Base-by-base conservation (phyloP, 2,329 filamentous ascomycete species). In the Aspergillus pseudoviridinutans region DNA sequence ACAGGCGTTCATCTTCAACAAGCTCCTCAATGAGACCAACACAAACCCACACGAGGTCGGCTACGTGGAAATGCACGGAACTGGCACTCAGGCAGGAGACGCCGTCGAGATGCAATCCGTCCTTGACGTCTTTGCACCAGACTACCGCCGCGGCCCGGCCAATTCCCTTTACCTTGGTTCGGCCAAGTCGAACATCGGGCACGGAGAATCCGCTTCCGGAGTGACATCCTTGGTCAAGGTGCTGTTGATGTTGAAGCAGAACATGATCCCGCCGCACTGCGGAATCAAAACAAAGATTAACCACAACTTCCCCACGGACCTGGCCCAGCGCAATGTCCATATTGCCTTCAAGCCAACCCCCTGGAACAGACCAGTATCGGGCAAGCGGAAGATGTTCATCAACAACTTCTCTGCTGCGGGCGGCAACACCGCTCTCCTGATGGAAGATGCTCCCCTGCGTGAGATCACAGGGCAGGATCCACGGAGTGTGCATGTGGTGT, bases 381-480 rank as follows among this genome's bases (percentile, higher is more conserved):
- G 68, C 49, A 65, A 71, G 54, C 70, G 79, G 7, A 71, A 69
- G 22, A 72, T 78, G 20, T 72, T 75, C 41, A 73, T 87, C 63
- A 89, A 89, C 77, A 88, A 88, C 74, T 89, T 88, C 67, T 83
- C 82, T 61, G 88, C 87, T 7, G 85, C 87, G 55, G 87, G 87
- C 62, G 87, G 87, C 20, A 90, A 90, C 72, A 88, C 86, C 0
- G 82, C 84, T 17, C 69, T 88, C 22, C 70, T 89, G 4, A 64
- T 89, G 1, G 84, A 88, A 66, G 86, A 89, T 55, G 82, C 78
- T 0, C 84, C 84, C 2, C 38, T 70, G 66, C 47, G 68, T 64
- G 50, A 68, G 64, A 24, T 46, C 3, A 61, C 62, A 4, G 62
- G 64, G 1, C 35, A 50, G 2, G 85, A 88, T 61, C 77, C 83